Evolutionary conservation across 352 stramenopile species (phyloP), one percentile per base, ranked within the genome.

Genomic region (Globisporangium paddicum): DNA sequence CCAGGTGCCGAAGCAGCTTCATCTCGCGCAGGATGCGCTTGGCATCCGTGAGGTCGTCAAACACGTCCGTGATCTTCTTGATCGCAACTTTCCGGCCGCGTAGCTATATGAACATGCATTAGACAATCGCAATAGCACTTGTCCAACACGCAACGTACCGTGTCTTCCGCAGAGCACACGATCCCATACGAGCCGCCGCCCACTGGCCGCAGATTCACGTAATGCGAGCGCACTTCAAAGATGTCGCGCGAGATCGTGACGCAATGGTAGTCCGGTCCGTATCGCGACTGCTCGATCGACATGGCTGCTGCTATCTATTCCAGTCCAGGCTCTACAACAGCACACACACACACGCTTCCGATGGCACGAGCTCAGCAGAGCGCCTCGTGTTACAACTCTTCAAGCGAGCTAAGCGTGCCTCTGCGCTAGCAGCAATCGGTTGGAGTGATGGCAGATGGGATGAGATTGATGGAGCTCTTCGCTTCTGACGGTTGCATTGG

Each of bases 1-100:
- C 84, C 25, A 98, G 81, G 66, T 97, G 91, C 40, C 87, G 82
- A 23, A 98, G 77, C 38, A 98, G 77, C 73, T 96, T 96, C 75
- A 98, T 96, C 66, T 98, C 92, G 18, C 92, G 75, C 64, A 97
- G 62, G 45, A 97, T 98, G 21, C 90, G 83, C 72, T 97, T 98
- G 52, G 91, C 91, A 57, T 98, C 91, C 23, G 91, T 90, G 40
- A 97, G 77, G 63, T 97, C 88, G 40, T 93, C 74, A 59, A 97
- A 97, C n/a, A 93, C 86, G 66, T 96, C 84, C 3, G 85, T 93
- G 69, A 97, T 95, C 69, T 97, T 97, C 72, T 96, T 96, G 62
- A 97, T 96, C 26, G 89, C 86, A 38, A 96, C 84, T 62, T 93
- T 93, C 51, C 85, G 81, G 18, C 82, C 85, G 9, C 86, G 85